A percentile compares a stretch with the other conserved stretches of the same genome.
Conservation (phyloP, 768 basidiomycete species). For the Boletus bicolor region DNA sequence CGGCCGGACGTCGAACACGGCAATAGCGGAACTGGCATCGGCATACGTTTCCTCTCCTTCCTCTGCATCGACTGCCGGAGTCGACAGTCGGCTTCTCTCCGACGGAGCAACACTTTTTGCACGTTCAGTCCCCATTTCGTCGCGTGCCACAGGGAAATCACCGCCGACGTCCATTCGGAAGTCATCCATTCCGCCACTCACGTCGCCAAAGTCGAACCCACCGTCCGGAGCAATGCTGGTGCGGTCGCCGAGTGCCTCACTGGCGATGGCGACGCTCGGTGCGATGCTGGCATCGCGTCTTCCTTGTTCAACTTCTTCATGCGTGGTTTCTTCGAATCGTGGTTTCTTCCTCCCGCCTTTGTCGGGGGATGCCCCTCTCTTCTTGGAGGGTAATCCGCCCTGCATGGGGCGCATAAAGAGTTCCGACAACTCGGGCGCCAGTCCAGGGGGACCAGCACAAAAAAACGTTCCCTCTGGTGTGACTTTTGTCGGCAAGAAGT, state of each 20-base stretch:
- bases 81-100: conserved; percentile 61
- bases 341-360: conserved; percentile 57
- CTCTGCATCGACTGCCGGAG: conserved; percentile 59
- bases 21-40: conserved; percentile 72
- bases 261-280: conserved; percentile 55
- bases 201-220: conserved; percentile 61
- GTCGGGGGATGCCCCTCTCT: conserved; percentile 57
- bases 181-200: conserved; percentile 56
- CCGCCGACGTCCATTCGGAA: conserved; percentile 66
- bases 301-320: conserved; percentile 61
- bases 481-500: conserved; percentile 82
- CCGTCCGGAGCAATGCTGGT: conserved; percentile 54
- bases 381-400: conserved; percentile 49
- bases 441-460: conserved; percentile 80
- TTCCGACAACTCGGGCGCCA: conserved; percentile 76
- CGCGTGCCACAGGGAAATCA: conserved; percentile 37
- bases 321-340: conserved; percentile 48
- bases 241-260: conserved; percentile 51
- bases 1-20: conserved; percentile 70
- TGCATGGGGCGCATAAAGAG: conserved; percentile 80
- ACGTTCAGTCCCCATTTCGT: conserved; percentile 35
- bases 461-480: conserved; percentile 72
- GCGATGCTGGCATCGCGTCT: conserved; percentile 66
- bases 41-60: conserved; percentile 67
- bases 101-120: conserved; percentile 52